Conservation (phyloP, 1,139 yeast species). For the Zygosaccharomyces sapae region DNA sequence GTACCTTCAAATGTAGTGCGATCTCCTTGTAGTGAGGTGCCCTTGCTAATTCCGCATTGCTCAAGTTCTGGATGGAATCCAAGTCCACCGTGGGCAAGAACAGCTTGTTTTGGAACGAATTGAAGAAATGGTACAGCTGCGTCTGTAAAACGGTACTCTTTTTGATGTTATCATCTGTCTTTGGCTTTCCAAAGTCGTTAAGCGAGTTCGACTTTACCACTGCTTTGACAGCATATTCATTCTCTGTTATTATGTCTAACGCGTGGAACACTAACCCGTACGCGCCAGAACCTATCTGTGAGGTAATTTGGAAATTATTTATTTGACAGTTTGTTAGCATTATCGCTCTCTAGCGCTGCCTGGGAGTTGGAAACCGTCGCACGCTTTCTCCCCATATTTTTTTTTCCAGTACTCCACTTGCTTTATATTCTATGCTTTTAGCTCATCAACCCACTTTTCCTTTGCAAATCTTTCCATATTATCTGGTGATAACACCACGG, state of each 20-base stretch:
- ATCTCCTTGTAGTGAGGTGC: slow-evolving; percentile 52
- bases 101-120: slow-evolving; percentile 27
- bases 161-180: slow-evolving; percentile 22
- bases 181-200: slow-evolving; percentile 29
- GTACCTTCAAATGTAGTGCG: slow-evolving; percentile 67
- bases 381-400: neutral
- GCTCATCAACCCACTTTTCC: slow-evolving; percentile 3
- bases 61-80: slow-evolving; percentile 26
- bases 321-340: slow-evolving; percentile 32
- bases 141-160: slow-evolving; percentile 29
- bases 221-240: slow-evolving; percentile 68
- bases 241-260: slow-evolving; percentile 48
- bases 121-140: slow-evolving; percentile 30
- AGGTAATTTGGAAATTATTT: slow-evolving; percentile 28
- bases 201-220: slow-evolving; percentile 45
- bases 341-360: neutral
- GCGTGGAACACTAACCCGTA: slow-evolving; percentile 81
- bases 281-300: slow-evolving; percentile 76
- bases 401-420: neutral
- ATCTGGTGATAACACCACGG: neutral
- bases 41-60: slow-evolving; percentile 24
- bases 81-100: slow-evolving; percentile 33
- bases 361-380: too few species aligned
- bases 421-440: neutral
- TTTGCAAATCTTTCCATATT: neutral